phyloP scores from a whole-genome alignment of 2,329 filamentous ascomycete genomes.

The Grosmannia clavigera region DNA sequence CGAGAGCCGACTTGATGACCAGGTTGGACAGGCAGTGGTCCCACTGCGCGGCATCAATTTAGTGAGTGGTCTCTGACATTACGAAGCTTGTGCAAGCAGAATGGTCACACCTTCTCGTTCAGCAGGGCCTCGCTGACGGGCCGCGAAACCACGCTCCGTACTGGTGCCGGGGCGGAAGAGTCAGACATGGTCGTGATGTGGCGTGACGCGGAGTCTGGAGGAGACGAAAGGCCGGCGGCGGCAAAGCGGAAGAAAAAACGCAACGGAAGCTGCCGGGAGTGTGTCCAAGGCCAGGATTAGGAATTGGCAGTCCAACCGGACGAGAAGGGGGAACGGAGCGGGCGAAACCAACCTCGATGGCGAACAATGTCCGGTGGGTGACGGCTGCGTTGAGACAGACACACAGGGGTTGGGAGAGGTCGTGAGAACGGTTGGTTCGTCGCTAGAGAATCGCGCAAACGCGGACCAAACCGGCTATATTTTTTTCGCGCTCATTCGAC shows the following conservation, averaged over 20 bases:
- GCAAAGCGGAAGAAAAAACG: neutral
- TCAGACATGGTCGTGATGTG: slow-evolving; percentile 35
- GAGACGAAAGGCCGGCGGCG: neutral
- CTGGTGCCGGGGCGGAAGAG: slow-evolving; percentile 38
- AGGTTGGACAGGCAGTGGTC: slow-evolving; percentile 96
- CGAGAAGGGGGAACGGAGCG: neutral
- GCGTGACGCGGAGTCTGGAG: neutral
- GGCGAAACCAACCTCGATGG: neutral
- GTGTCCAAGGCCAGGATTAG: too few relatives aligned
- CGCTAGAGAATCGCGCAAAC: neutral
- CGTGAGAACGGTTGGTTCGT: neutral
- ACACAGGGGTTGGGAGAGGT: neutral
- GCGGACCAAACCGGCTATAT: slow-evolving; percentile 12
- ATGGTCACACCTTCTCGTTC: slow-evolving; percentile 79
- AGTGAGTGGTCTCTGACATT: neutral
- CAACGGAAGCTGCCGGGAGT: neutral
- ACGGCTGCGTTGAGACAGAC: neutral
- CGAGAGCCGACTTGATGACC: slow-evolving; percentile 91
- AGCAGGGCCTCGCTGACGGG: slow-evolving; percentile 95
- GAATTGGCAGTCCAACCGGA: neutral
- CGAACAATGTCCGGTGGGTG: neutral
- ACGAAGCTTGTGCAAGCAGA: too few relatives aligned
- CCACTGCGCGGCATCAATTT: slow-evolving; percentile 49
- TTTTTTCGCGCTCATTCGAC: slow-evolving; percentile 1
- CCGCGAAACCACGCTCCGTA: slow-evolving; percentile 54